phyloP scores from a whole-genome alignment of 805 yeast species.

The Teunomyces barrocoloradensis region DNA sequence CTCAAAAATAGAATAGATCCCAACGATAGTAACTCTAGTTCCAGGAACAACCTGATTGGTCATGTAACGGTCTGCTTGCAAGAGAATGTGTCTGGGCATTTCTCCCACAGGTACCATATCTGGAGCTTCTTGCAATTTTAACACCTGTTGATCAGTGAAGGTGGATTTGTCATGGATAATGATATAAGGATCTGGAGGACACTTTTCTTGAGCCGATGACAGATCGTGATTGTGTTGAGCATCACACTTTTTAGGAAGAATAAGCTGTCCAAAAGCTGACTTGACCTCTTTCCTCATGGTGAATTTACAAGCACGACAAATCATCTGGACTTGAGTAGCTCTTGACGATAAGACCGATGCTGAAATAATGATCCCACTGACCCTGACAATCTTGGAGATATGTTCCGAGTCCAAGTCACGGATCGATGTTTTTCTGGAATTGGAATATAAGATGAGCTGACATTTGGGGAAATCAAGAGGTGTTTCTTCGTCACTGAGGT shows the following conservation, averaged over 20 bases:
- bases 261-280: slow-evolving; percentile 69
- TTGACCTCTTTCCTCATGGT: slow-evolving; percentile 61
- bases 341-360: slow-evolving; percentile 86
- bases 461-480: slow-evolving; percentile 68
- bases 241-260: slow-evolving; percentile 66
- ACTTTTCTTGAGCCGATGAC: slow-evolving; percentile 49
- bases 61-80: slow-evolving; percentile 85
- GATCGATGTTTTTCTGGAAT: slow-evolving; percentile 68
- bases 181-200: slow-evolving; percentile 91
- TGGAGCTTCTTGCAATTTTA: slow-evolving; percentile 95
- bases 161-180: slow-evolving; percentile 90
- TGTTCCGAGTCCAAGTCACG: slow-evolving; percentile 84
- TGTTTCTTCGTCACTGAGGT: slow-evolving; percentile 50
- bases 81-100: slow-evolving; percentile 89
- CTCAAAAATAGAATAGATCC: slow-evolving; percentile 89
- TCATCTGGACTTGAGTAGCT: slow-evolving; percentile 77
- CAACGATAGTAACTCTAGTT: slow-evolving; percentile 85
- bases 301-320: slow-evolving; percentile 87
- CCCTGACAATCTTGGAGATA: slow-evolving; percentile 83
- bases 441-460: slow-evolving; percentile 74
- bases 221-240: slow-evolving; percentile 41
- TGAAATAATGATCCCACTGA: slow-evolving; percentile 90
- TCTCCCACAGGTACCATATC: slow-evolving; percentile 99
- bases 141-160: slow-evolving; percentile 92
- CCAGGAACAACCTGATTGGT: slow-evolving; percentile 95